Evolutionary conservation across 257 asterid species (phyloP).

Genomic region (Nicotiana undulata): DNA sequence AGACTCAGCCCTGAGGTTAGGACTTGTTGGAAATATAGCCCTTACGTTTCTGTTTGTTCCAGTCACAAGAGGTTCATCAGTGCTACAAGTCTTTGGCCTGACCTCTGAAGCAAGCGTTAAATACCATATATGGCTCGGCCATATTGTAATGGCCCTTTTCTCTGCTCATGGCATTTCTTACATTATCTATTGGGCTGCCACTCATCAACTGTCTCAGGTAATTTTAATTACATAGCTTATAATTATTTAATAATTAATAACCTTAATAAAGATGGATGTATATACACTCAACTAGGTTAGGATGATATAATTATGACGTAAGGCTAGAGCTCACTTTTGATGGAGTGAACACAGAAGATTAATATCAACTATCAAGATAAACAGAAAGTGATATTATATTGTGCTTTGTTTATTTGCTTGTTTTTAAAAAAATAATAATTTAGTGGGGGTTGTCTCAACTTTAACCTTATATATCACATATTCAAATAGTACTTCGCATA

Average conservation of each 20-base stretch:
- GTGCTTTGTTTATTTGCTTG: neutral
- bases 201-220: slow-evolving; percentile 46
- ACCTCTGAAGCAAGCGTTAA: slow-evolving; percentile 76
- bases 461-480: no score
- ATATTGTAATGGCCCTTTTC: slow-evolving; percentile 54
- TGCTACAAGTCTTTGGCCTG: slow-evolving; percentile 54
- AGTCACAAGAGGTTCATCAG: slow-evolving; percentile 79
- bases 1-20: slow-evolving; percentile 39
- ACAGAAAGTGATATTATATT: neutral
- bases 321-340: neutral
- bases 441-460: neutral
- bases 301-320: neutral
- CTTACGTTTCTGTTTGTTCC: slow-evolving; percentile 69
- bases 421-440: no score
- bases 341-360: neutral
- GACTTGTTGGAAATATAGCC: slow-evolving; percentile 56
- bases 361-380: neutral
- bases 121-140: slow-evolving; percentile 90
- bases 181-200: slow-evolving; percentile 43
- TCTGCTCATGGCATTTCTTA: slow-evolving; percentile 65
- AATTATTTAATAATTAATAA: no score
- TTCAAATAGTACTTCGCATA: neutral
- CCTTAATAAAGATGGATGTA: no score
- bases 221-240: neutral
- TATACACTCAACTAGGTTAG: no score